Evolutionary conservation across 2,329 filamentous ascomycete species (phyloP).

Genomic region (Talaromyces verruculosus): DNA sequence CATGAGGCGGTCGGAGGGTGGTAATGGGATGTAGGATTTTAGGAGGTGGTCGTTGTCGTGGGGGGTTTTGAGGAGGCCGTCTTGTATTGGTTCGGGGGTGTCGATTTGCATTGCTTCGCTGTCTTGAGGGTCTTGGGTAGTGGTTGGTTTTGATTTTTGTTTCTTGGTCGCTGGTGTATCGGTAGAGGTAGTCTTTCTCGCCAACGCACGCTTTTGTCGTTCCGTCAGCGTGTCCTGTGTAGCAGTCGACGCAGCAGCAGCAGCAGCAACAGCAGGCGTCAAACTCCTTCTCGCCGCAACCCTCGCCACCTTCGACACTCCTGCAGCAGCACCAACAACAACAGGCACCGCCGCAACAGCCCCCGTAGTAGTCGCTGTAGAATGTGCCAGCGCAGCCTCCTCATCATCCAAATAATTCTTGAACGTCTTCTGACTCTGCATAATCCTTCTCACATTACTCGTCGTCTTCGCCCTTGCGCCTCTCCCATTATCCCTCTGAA

Average conservation of each 20-base stretch:
- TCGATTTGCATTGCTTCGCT: constrained; percentile 16
- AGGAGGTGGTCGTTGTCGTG: constrained; percentile 46
- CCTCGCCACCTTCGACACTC: constrained; percentile 14
- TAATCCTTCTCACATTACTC: constrained; percentile 49
- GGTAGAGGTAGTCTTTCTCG: constrained; percentile 21
- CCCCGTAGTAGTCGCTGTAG: background rate
- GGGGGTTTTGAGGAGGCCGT: constrained; percentile 35
- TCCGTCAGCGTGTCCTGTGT: constrained; percentile 17
- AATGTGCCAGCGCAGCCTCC: constrained; percentile 39
- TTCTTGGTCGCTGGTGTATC: constrained; percentile 6
- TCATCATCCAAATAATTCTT: constrained; percentile 54
- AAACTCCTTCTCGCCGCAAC: constrained; percentile 13
- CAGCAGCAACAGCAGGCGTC: constrained; percentile 10
- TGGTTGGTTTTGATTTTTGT: constrained; percentile 19
- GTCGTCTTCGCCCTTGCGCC: constrained; percentile 43
- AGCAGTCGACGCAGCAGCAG: background rate
- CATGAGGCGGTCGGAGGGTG: constrained; percentile 49
- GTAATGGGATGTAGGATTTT: constrained; percentile 42
- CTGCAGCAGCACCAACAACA: background rate
- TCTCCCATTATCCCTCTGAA: constrained; percentile 37
- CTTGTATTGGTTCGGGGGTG: background rate
- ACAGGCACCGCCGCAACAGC: background rate
- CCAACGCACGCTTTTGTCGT: constrained; percentile 26
- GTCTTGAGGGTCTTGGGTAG: no score
- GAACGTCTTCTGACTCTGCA: constrained; percentile 52